Evolutionary conservation across 495 filamentous ascomycete genomes (phyloP).

Genomic region (Podospora australis): DNA sequence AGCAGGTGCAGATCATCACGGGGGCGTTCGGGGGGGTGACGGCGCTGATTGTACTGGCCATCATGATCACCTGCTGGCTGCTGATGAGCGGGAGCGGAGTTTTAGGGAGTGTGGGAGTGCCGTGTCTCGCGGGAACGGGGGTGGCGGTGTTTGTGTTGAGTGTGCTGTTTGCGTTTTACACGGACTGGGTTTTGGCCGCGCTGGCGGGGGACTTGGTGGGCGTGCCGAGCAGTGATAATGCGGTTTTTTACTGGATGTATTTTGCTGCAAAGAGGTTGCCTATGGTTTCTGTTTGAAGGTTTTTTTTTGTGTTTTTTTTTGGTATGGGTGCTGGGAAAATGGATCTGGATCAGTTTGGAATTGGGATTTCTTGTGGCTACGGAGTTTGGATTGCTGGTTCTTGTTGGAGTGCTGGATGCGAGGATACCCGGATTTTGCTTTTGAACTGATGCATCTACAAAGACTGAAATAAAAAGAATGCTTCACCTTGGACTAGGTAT

Average conservation of each 20-base stretch:
- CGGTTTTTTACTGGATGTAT: slow-evolving; percentile 29
- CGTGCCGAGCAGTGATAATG: slow-evolving; percentile 20
- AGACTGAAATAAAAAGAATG: too few species aligned
- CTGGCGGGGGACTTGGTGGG: slow-evolving; percentile 23
- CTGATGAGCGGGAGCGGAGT: slow-evolving; percentile 1
- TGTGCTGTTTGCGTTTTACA: slow-evolving; percentile 25
- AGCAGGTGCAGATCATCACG: slow-evolving; percentile 15
- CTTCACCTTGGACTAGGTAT: too few species aligned
- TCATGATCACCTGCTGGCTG: slow-evolving; percentile 3
- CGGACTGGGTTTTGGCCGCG: slow-evolving; percentile 27
- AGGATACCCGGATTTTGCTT: too few species aligned
- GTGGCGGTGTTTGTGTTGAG: slow-evolving; percentile 10
- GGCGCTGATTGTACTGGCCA: slow-evolving; percentile 3
- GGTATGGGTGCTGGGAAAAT: too few species aligned
- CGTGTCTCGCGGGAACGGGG: neutral
- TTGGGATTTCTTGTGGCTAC: too few species aligned
- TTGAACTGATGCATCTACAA: too few species aligned
- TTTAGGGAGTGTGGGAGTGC: neutral
- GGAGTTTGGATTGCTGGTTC: too few species aligned
- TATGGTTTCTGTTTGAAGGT: slow-evolving; percentile 21
- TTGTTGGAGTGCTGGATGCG: too few species aligned
- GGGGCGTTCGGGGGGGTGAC: slow-evolving; percentile 16
- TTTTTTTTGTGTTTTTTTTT: too few species aligned
- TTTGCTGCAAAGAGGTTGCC: slow-evolving; percentile 30
- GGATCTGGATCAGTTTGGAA: too few species aligned